Evolutionary conservation across 1,284 basidiomycete genomes (phyloP).

Genomic region (Rhodotorula sp.): DNA sequence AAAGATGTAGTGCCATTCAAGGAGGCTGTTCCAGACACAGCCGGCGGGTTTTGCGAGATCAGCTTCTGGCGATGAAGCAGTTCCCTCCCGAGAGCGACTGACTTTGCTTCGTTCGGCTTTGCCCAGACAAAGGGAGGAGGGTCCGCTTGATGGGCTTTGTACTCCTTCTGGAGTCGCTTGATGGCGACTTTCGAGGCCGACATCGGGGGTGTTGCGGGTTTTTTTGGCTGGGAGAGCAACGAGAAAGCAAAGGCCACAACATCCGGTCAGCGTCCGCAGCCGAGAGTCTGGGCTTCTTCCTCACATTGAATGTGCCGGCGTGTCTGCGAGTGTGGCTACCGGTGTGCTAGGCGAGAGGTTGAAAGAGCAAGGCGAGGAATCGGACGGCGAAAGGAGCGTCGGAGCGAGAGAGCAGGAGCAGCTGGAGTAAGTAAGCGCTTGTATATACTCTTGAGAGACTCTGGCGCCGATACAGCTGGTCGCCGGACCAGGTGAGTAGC

Average conservation of each 20-base stretch:
- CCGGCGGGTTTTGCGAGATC: neutral
- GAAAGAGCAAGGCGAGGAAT: neutral
- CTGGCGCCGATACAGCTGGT: too few species aligned
- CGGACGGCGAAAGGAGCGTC: neutral
- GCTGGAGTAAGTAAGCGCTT: neutral
- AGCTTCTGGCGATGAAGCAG: neutral
- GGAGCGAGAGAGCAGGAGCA: neutral
- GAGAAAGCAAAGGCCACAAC: too few species aligned
- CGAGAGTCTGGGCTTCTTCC: too few species aligned
- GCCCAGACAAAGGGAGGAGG: slow-evolving; percentile 44
- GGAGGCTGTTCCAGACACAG: slow-evolving; percentile 24
- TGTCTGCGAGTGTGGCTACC: too few species aligned
- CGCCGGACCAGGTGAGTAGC: neutral
- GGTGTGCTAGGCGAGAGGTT: neutral
- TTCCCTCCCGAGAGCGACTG: neutral
- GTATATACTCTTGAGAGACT: neutral
- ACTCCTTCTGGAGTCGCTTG: slow-evolving; percentile 35
- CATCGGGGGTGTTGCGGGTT: neutral
- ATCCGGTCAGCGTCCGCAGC: too few species aligned
- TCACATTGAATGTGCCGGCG: too few species aligned
- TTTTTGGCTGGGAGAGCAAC: too few species aligned
- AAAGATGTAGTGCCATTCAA: slow-evolving; percentile 45
- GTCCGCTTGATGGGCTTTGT: slow-evolving; percentile 34
- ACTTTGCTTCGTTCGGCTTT: slow-evolving; percentile 41
- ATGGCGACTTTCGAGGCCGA: slow-evolving; percentile 30